Evolutionary conservation across 805 yeast species (phyloP), one percentile per base, ranked within the genome.

Genomic region (Millerozyma acaciae): DNA sequence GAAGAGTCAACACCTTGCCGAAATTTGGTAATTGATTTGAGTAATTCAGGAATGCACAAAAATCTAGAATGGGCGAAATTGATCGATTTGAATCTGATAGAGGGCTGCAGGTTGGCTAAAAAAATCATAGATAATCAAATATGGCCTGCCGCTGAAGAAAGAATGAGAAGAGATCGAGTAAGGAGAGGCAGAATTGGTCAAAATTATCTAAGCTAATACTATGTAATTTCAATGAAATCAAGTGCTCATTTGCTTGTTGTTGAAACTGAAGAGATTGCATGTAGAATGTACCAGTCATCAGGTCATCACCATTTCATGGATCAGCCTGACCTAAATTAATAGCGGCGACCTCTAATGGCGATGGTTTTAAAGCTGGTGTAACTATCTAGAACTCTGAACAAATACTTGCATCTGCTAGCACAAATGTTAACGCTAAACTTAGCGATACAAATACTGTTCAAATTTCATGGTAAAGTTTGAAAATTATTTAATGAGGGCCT

Each of bases 291-390:
- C 78, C 90, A 84, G 70, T 60, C 80, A 65, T 69, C 78, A 85
- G 95, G 95, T 85, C 95, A 85, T 85, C 95, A 82, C 89, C 84
- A 72, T 79, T 81, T 85, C 95, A 85, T 85, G 94, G 88, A 76
- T 80, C 83, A 48, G 74, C 81, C 70, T 62, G 60, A 67, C 72
- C 70, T 57, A 47, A 50, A 48, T 45, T 34, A 51, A 61, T 60
- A 65, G 71, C 70, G 81, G 86, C 87, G 80, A 82, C 95, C 95
- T 86, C 88, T 60, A 80, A 81, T 85, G 77, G 89, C 95, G 87
- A 87, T 87, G 96, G 96, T 87, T 87, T 87, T 87, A 85, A 83
- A 80, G 86, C 77, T 80, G 93, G 62, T 42, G 34, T 40, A 30
- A 53, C 44, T 23, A 33, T 61, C 54, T 58, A 28, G 57, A 47